phyloP scores from a whole-genome alignment of 306 rosid species.

The Ceratonia siliqua region DNA sequence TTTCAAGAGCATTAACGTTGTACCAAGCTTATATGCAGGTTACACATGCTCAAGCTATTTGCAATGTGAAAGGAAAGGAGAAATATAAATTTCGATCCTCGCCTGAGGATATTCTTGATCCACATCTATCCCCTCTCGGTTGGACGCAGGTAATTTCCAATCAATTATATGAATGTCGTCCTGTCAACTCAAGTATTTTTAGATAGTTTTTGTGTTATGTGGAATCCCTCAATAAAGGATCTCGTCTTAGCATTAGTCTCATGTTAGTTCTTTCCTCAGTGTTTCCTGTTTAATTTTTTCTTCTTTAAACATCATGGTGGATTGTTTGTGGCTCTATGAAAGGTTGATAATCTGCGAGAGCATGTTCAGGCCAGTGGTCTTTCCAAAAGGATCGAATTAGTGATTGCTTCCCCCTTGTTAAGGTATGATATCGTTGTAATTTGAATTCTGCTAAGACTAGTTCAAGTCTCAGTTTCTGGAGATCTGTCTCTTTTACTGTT shows the following conservation, averaged over 20 bases:
- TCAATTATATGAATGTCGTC: slow-evolving; percentile 16
- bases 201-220: not conserved
- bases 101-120: slow-evolving; percentile 69
- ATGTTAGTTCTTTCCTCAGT: not conserved
- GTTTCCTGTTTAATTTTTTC: not conserved
- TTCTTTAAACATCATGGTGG: slow-evolving; percentile 4
- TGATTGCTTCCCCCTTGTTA: slow-evolving; percentile 74
- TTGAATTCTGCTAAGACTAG: slow-evolving; percentile 5
- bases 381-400: slow-evolving; percentile 62
- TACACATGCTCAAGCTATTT: slow-evolving; percentile 90
- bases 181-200: not conserved
- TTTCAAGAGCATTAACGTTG: not conserved
- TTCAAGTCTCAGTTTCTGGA: slow-evolving; percentile 8
- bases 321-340: slow-evolving; percentile 24
- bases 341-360: slow-evolving; percentile 74
- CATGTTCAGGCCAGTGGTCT: slow-evolving; percentile 71
- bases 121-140: slow-evolving; percentile 79
- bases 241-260: not conserved
- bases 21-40: slow-evolving; percentile 51
- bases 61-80: slow-evolving; percentile 78
- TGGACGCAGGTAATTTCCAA: slow-evolving; percentile 70
- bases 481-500: not conserved
- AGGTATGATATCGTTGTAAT: slow-evolving; percentile 50
- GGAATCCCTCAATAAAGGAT: slow-evolving; percentile 14
- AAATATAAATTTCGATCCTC: slow-evolving; percentile 50